A percentile compares a stretch with the other conserved stretches of the same genome.
These are phyloP conservation scores for Debaryomyces nepalensis DNA, from an alignment of 1,139 yeast species.

Conservation along the genomic window DNA sequence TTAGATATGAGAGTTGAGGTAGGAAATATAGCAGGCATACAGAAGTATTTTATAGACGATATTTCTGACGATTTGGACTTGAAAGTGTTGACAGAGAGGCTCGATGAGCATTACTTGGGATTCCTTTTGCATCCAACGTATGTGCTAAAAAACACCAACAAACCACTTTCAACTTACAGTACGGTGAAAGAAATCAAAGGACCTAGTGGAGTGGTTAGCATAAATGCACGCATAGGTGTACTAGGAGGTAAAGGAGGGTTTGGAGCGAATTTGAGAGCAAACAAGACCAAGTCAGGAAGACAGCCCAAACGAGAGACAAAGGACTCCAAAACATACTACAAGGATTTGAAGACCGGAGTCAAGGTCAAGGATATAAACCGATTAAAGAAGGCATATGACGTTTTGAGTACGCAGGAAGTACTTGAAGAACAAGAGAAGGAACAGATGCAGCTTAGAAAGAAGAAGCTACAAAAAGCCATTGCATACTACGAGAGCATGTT, in stretches of 20 bases:
- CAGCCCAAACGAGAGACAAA: constrained; percentile 34
- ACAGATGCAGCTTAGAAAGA: constrained; percentile 25
- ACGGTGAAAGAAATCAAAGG: not conserved
- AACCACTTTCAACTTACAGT: not conserved
- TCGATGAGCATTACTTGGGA: not conserved
- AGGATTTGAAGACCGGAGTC: constrained; percentile 27
- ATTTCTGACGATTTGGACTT: not conserved
- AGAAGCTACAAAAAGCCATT: constrained; percentile 14
- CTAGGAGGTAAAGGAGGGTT: constrained; percentile 58
- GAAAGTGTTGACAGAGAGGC: not conserved
- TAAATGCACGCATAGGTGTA: not conserved
- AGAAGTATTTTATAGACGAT: not conserved
- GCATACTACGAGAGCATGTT: constrained; percentile 14
- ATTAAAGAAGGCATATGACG: constrained; percentile 22
- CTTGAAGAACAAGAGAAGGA: constrained; percentile 32
- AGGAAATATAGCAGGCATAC: constrained; percentile 6
- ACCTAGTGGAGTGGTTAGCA: not conserved
- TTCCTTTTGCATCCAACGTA: constrained; percentile 5
- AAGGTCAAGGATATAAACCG: constrained; percentile 18
- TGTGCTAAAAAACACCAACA: constrained; percentile 6
- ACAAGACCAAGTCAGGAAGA: constrained; percentile 2
- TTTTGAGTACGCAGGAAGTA: constrained; percentile 15
- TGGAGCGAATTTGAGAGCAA: constrained; percentile 46
- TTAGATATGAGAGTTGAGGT: constrained; percentile 1
- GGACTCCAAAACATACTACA: constrained; percentile 34